Evolutionary conservation across 2,329 filamentous ascomycete species (phyloP), one percentile per base, ranked within the genome.

Genomic region (Ceratocystis diversiconidia): DNA sequence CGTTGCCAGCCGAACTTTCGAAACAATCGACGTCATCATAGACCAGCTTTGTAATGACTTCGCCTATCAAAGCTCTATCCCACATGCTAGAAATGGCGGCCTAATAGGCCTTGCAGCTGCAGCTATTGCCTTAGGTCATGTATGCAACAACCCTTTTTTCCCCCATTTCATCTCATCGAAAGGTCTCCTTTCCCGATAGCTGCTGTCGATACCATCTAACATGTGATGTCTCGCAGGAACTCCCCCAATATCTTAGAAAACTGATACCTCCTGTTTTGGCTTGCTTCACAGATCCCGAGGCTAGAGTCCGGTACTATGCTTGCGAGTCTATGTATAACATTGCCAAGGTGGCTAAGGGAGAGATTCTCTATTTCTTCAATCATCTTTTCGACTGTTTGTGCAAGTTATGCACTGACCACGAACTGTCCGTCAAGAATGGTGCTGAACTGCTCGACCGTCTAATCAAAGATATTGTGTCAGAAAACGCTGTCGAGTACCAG

Each of bases 271-370:
- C 95, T 2, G 94, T 99, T 4, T 82, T 99, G 59, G 94, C 94
- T 63, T 99, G 95, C 79, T 99, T 99, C 76, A 90, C 89, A 66
- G 95, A 99, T 71, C 94, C 97, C 78, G 94, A 99, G 87, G 92
- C 94, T 32, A 85, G 94, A 67, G 94, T 97, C 41, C 85, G 94
- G 69, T 99, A 99, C 75, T 99, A 99, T 77, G 94, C 94, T 28
- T 99, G 94, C 77, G 94, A 99, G 79, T 95, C 92, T 75, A 99
- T 99, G 94, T 99, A 99, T 78, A 99, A 99, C 76, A 99, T 99
- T 73, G 92, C 94, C 73, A 99, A 99, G 77, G 94, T 99, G 61
- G 94, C 92, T 68, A 99, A 99, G 76, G 94, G 95, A 46, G 94
- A 99, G 76, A 94, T 99, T 22, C 77, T 99, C 69, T 84, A 95